Base-by-base conservation (phyloP, 768 basidiomycete species). In the Rickenella mellea region DNA sequence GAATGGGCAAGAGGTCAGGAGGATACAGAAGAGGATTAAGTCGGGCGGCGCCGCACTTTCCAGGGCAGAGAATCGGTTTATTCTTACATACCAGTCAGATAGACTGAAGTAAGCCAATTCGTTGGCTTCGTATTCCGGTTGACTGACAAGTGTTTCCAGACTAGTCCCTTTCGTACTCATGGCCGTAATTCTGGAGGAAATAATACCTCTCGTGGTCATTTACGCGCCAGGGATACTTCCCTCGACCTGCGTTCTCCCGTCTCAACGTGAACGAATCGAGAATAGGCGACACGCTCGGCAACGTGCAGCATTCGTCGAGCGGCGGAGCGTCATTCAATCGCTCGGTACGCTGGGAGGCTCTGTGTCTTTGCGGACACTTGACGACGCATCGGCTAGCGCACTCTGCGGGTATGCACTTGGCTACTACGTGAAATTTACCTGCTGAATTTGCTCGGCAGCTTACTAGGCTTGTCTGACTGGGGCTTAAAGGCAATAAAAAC, bases 181-280 rank as follows among this genome's bases (percentile, higher is more conserved):
- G 45, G 70, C 87, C 22, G 56, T 86, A 21, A 57, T 90, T 11
- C 65, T 87, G 1, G 89, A 92, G 58, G 89, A 92, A 59, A 56
- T 83, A 26, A 74, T 92, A 42, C 89, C 89, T 11, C 69, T 92
- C 47, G 74, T 90, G 47, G 86, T 86, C 21, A 74, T 92, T 46
- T 91, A 86, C 53, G 79, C 76, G n/a, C 89, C 89, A 2, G 76
- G 73, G 55, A 71, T 88, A 65, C 75, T 92, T 21, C 89, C 89
- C 1, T 90, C 87, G 2, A 91, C 89, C 0, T 90, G 87, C 55
- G 70, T 91, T 42, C 72, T 92, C 5, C 84, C 89, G 1, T 79
- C 83, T 10, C 89, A 92, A 62, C 76, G 71, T 27, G 57, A 81
- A 65, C 63, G 90, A 64, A 67, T 82, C 63, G 55, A 67, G 57